These are phyloP conservation scores for Clonostachys sp. DNA, from an alignment of 2,329 filamentous ascomycete species.

Conservation along the genomic window DNA sequence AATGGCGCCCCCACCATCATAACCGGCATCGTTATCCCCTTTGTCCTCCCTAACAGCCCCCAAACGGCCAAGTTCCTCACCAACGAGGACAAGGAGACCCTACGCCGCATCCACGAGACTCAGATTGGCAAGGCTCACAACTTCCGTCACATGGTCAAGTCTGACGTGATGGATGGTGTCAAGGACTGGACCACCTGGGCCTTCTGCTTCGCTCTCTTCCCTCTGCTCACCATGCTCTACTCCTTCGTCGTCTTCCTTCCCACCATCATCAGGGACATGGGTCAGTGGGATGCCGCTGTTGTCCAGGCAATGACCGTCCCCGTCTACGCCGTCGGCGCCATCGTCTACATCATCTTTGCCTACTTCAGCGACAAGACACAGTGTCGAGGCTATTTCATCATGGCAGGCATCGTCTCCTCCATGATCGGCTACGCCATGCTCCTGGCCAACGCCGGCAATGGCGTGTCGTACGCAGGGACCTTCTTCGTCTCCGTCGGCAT, in stretches of 20 bases:
- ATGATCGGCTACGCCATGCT: constrained; percentile 79
- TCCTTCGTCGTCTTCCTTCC: constrained; percentile 76
- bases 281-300: constrained; percentile 24
- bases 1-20: constrained; percentile 68
- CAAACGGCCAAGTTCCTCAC: constrained; percentile 71
- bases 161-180: constrained; percentile 65
- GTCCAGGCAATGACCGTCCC: constrained; percentile 41
- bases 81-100: constrained; percentile 58
- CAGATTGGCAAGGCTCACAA: constrained; percentile 71
- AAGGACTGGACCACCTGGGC: constrained; percentile 85
- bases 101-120: constrained; percentile 66
- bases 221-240: constrained; percentile 66
- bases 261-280: constrained; percentile 62
- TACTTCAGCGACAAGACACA: constrained; percentile 72
- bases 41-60: constrained; percentile 80
- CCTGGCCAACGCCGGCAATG: constrained; percentile 56
- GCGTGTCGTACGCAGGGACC: constrained; percentile 74
- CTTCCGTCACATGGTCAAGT: constrained; percentile 69
- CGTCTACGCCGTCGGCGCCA: constrained; percentile 29
- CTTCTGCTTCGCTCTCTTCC: constrained; percentile 74
- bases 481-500: constrained; percentile 86
- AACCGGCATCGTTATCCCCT: constrained; percentile 65
- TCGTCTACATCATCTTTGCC: constrained; percentile 34
- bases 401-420: constrained; percentile 63
- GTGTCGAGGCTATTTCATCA: constrained; percentile 76